Conservation (phyloP, 169 alveolate species). For the Plasmodium gonderi region DNA sequence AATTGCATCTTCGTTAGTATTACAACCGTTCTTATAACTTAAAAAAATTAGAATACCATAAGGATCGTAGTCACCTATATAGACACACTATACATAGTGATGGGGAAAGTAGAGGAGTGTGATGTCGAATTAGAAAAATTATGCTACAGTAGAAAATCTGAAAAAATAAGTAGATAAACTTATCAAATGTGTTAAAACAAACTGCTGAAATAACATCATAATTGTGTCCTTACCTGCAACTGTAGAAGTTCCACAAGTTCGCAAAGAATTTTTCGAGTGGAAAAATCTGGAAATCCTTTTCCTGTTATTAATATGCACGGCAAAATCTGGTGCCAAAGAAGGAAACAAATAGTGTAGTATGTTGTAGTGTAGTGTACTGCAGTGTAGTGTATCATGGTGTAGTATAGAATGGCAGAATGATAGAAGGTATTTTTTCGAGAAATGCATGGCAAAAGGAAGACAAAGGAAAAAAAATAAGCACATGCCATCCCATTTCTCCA, state of each 20-base stretch:
- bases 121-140: background rate
- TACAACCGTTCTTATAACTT: conserved; percentile 54
- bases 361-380: no score
- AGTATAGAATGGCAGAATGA: no score
- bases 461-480: no score
- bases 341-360: background rate
- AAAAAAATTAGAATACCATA: conserved; percentile 76
- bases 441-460: no score
- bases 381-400: no score
- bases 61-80: conserved; percentile 81
- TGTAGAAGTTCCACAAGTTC: conserved; percentile 14
- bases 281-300: conserved; percentile 77
- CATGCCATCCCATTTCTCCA: background rate
- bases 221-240: conserved; percentile 23
- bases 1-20: background rate
- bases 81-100: conserved; percentile 42
- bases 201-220: no score
- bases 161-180: no score
- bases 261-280: conserved; percentile 71
- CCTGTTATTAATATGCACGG: conserved; percentile 79
- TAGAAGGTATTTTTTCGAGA: no score
- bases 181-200: no score
- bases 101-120: background rate
- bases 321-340: conserved; percentile 26
- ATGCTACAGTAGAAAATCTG: background rate